Conservation (phyloP, 2,329 filamentous ascomycete genomes). For the Fusarium setosum region DNA sequence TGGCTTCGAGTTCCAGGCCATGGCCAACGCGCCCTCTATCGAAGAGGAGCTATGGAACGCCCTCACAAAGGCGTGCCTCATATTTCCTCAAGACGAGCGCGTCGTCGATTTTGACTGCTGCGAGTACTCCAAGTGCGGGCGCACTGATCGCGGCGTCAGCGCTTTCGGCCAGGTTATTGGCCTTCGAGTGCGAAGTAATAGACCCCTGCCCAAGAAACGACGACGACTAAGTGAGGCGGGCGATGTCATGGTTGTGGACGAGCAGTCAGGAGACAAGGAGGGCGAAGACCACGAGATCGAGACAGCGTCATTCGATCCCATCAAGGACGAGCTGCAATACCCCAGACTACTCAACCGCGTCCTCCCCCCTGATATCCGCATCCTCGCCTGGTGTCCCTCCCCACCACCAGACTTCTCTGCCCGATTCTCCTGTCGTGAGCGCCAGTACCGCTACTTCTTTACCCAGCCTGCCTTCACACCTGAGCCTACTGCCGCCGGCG, state of each 20-base stretch:
- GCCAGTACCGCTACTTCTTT: constrained; percentile 97
- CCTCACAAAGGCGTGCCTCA: constrained; percentile 82
- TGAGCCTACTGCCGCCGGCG: constrained; percentile 50
- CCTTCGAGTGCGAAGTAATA: constrained; percentile 82
- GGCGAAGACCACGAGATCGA: constrained; percentile 32
- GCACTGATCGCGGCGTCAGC: constrained; percentile 93
- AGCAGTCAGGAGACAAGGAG: constrained; percentile 25
- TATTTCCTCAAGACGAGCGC: constrained; percentile 74
- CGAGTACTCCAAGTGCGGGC: constrained; percentile 94
- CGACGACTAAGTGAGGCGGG: constrained; percentile 33
- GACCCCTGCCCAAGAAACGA: constrained; percentile 62
- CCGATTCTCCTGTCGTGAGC: constrained; percentile 90
- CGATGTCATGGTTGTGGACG: constrained; percentile 38
- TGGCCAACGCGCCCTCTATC: constrained; percentile 80
- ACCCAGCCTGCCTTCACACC: constrained; percentile 90
- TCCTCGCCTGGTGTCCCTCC: constrained; percentile 92
- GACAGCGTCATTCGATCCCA: constrained; percentile 66
- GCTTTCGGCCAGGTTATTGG: constrained; percentile 97
- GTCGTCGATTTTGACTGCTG: constrained; percentile 83
- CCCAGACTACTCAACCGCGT: constrained; percentile 85
- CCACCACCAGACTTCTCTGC: constrained; percentile 86
- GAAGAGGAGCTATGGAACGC: constrained; percentile 97
- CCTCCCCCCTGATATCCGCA: constrained; percentile 87
- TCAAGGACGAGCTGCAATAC: constrained; percentile 87
- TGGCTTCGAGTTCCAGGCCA: constrained; percentile 88